Conservation (phyloP, 495 filamentous ascomycete species). For the Parathielavia appendiculata region DNA sequence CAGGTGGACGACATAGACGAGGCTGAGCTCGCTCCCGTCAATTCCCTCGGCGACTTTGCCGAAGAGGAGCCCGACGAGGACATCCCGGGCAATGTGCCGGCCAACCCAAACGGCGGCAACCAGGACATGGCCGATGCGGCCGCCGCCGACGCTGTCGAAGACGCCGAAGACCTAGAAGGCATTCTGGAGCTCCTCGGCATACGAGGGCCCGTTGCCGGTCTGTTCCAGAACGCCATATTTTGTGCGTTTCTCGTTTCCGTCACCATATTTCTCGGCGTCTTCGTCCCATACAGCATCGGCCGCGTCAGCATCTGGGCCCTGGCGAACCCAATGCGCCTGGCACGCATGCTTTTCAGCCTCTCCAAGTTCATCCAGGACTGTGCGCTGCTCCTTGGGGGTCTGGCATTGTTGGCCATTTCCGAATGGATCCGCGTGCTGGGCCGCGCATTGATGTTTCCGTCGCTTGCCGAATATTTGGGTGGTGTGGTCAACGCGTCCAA, state of each 20-base stretch:
- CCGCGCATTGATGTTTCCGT: slow-evolving; percentile 20
- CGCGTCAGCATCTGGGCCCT: slow-evolving; percentile 74
- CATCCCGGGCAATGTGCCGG: slow-evolving; percentile 14
- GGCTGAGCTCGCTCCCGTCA: slow-evolving; percentile 28
- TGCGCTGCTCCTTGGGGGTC: slow-evolving; percentile 36
- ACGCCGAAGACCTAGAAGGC: slow-evolving; percentile 95
- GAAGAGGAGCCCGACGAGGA: slow-evolving; percentile 37
- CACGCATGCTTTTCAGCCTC: slow-evolving; percentile 60
- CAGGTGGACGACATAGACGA: slow-evolving; percentile 33
- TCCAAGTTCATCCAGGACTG: slow-evolving; percentile 62
- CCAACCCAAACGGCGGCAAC: slow-evolving; percentile 24
- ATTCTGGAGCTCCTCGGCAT: slow-evolving; percentile 95
- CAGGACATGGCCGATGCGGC: slow-evolving; percentile 39
- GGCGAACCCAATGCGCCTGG: slow-evolving; percentile 72
- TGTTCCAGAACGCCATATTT: slow-evolving; percentile 93
- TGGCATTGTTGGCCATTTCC: slow-evolving; percentile 24
- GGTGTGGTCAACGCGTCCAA: slow-evolving; percentile 16
- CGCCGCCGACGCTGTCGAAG: slow-evolving; percentile 55
- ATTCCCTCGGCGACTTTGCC: slow-evolving; percentile 31
- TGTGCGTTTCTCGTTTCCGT: slow-evolving; percentile 82
- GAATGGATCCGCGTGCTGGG: slow-evolving; percentile 13
- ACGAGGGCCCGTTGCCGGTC: slow-evolving; percentile 82
- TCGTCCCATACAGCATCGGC: slow-evolving; percentile 85
- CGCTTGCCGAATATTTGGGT: slow-evolving; percentile 15
- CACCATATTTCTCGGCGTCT: slow-evolving; percentile 77